Conservation (phyloP, 768 basidiomycete genomes). For the Stropharia rugosoannulata region DNA sequence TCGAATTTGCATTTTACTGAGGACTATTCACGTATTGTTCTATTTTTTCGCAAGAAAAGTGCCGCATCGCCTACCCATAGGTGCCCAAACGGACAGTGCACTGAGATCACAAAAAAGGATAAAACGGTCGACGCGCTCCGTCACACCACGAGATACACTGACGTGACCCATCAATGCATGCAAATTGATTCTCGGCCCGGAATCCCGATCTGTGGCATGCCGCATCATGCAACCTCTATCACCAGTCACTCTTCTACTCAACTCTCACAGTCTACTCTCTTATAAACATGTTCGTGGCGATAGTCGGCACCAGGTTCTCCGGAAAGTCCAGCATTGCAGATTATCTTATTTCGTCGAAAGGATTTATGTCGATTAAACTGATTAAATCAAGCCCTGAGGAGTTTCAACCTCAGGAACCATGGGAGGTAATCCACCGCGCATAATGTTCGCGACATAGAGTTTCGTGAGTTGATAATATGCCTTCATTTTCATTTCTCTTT, state of each 20-base stretch:
- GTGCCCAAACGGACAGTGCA: too few relatives aligned
- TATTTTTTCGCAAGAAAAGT: too few relatives aligned
- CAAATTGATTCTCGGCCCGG: not conserved
- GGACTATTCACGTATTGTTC: too few relatives aligned
- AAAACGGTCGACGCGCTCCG: not conserved
- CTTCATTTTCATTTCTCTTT: too few relatives aligned
- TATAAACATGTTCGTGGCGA: slow-evolving; percentile 60
- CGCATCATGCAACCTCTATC: not conserved
- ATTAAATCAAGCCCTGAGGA: slow-evolving; percentile 15
- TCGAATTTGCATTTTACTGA: too few relatives aligned
- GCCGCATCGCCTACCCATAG: too few relatives aligned
- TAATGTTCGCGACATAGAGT: too few relatives aligned
- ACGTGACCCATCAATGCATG: not conserved
- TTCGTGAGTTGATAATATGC: too few relatives aligned
- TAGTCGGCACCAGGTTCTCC: slow-evolving; percentile 61
- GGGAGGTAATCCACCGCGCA: slow-evolving; percentile 11
- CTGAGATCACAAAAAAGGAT: too few relatives aligned
- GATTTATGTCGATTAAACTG: slow-evolving; percentile 55
- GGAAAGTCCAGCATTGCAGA: slow-evolving; percentile 61
- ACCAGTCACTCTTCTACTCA: not conserved
- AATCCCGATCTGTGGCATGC: not conserved
- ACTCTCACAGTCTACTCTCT: not conserved
- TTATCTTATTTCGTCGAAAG: slow-evolving; percentile 57
- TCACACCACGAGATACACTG: not conserved
- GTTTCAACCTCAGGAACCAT: slow-evolving; percentile 16